phyloP scores from a whole-genome alignment of 2,329 filamentous ascomycete species.

The Scytalidium sp. region DNA sequence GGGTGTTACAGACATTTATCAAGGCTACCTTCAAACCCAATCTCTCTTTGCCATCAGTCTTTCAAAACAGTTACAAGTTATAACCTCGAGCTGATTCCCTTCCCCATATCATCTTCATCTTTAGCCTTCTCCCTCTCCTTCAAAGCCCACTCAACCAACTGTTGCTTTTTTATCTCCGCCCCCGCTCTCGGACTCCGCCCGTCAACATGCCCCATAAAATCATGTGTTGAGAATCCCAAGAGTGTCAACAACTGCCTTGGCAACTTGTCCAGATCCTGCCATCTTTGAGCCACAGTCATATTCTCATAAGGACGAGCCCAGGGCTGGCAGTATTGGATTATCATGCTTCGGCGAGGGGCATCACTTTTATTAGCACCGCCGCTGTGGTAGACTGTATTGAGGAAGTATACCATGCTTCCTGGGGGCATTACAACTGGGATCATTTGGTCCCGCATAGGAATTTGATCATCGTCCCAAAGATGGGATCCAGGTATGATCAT shows the following conservation, averaged over 20 bases:
- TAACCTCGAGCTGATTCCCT: background rate
- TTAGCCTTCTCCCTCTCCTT: constrained; percentile 9
- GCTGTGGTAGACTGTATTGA: constrained; percentile 27
- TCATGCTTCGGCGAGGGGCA: constrained; percentile 19
- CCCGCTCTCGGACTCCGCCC: constrained; percentile 21
- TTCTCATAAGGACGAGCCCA: constrained; percentile 37
- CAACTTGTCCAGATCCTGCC: constrained; percentile 24
- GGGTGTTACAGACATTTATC: no score
- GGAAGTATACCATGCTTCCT: constrained; percentile 25
- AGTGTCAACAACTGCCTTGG: constrained; percentile 20
- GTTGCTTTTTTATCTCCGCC: constrained; percentile 27
- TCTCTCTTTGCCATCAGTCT: no score
- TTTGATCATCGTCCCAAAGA: constrained; percentile 24
- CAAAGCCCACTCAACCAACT: constrained; percentile 23
- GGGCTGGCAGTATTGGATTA: constrained; percentile 27
- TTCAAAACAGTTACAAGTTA: background rate
- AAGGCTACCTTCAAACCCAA: no score
- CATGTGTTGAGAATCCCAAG: constrained; percentile 25
- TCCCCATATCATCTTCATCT: background rate
- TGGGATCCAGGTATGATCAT: constrained; percentile 27
- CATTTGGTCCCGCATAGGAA: constrained; percentile 22
- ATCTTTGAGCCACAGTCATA: constrained; percentile 32
- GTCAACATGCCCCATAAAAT: constrained; percentile 28
- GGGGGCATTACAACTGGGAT: constrained; percentile 27
- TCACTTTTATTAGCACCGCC: constrained; percentile 23